These are phyloP conservation scores for Macrocystidia cucumis DNA, from an alignment of 1,284 basidiomycete species.

Conservation along the genomic window DNA sequence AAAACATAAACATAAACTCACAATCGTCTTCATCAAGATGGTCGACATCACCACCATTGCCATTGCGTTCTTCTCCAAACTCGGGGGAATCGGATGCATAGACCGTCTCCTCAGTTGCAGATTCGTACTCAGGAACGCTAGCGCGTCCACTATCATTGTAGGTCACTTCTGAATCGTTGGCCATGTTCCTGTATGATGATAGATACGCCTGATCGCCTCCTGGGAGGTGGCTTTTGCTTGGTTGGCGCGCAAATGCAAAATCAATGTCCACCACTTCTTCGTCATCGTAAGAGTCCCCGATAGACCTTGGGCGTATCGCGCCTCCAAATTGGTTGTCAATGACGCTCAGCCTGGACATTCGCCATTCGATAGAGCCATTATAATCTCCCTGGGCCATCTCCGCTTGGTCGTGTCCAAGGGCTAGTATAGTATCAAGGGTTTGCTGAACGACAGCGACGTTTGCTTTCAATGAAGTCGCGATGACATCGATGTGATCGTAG, in stretches of 20 bases:
- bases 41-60: too few relatives aligned
- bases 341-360: slow-evolving; percentile 59
- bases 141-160: too few relatives aligned
- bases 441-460: slow-evolving; percentile 50
- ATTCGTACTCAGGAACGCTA: too few relatives aligned
- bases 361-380: slow-evolving; percentile 64
- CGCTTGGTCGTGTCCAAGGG: slow-evolving; percentile 62
- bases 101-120: too few relatives aligned
- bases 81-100: too few relatives aligned
- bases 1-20: too few relatives aligned
- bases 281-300: slow-evolving; percentile 37
- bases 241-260: slow-evolving; percentile 34
- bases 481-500: slow-evolving; percentile 38
- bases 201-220: too few relatives aligned
- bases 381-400: slow-evolving; percentile 62
- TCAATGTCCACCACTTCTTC: slow-evolving; percentile 56
- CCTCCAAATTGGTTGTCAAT: slow-evolving; percentile 41
- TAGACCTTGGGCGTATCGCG: slow-evolving; percentile 25
- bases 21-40: too few relatives aligned
- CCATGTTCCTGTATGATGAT: too few relatives aligned
- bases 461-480: slow-evolving; percentile 40
- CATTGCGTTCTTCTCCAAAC: too few relatives aligned
- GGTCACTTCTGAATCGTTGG: too few relatives aligned
- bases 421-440: slow-evolving; percentile 51
- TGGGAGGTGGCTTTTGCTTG: too few relatives aligned